Evolutionary conservation across 495 filamentous ascomycete genomes (phyloP), one percentile per base, ranked within the genome.

Genomic region (Oleoguttula mirabilis): DNA sequence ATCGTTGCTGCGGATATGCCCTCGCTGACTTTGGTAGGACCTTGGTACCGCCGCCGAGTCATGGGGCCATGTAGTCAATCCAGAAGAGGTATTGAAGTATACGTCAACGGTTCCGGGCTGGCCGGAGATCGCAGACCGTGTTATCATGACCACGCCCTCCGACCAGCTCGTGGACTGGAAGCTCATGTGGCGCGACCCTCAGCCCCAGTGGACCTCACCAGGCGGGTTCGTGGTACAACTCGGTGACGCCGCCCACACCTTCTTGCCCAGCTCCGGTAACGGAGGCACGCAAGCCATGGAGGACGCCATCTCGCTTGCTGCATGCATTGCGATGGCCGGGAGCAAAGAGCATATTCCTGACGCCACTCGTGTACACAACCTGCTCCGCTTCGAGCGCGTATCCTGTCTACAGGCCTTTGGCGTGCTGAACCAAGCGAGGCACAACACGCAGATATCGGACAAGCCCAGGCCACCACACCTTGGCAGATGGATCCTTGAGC

Each of bases 401-500:
- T 39, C 36, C 31, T 54, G 32, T 39, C 20, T 48, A 14, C 47
- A 47, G n/a, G 33, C 43, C 10, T 46, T 46, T 24, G 34, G 34
- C 14, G 28, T 39, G 7, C 64, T 66, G 15, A 67, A 76, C 51
- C 55, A 68, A 24, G 62, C 65, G 32, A 70, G 76, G 45, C 66
- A 71, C 39, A 65, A 35, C 16, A 15, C 6, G 7, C 7, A 72
- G 35, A 65, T 78, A 44, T 76, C 77, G 0, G 19, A 7, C 7
- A 28, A 28, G 25, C 7, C 25, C 25, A 65, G 72, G 43, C 64
- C 61, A 32, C 66, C 77, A 31, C 66, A 68, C 20, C 55, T 72
- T 31, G 75, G 72, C 41, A 66, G 63, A 47, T 81, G 76, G 77
- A 47, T 82, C 24, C 56, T 76, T 25, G 64, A 58, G 15, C 75